phyloP scores from a whole-genome alignment of 495 filamentous ascomycete genomes.

The Cryomyces minteri region DNA sequence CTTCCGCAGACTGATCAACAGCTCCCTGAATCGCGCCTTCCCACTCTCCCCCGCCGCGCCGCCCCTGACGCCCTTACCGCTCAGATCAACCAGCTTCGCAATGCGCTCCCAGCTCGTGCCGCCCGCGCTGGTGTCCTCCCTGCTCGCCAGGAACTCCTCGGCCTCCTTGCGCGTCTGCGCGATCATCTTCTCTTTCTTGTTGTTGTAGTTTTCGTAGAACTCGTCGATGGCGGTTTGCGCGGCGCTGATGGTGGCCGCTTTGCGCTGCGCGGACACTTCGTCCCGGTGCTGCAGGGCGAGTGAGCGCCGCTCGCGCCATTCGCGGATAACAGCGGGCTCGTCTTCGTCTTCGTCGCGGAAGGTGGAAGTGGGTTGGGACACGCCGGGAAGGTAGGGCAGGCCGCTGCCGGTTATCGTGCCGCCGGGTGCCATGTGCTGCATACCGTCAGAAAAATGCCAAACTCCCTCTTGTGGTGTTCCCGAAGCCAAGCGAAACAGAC shows the following conservation, averaged over 20 bases:
- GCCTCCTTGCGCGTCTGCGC: constrained; percentile 74
- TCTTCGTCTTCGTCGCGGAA: constrained; percentile 42
- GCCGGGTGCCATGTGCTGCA: constrained; percentile 65
- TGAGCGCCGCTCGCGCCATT: constrained; percentile 85
- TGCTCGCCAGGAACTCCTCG: constrained; percentile 75
- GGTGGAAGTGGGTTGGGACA: constrained; percentile 22
- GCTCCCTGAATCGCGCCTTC: constrained; percentile 87
- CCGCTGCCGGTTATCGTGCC: constrained; percentile 71
- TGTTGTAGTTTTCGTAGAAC: constrained; percentile 99
- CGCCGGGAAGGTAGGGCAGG: constrained; percentile 53
- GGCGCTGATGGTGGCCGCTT: constrained; percentile 62
- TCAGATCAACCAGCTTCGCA: constrained; percentile 87
- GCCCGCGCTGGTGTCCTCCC: constrained; percentile 81
- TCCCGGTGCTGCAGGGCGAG: constrained; percentile 56
- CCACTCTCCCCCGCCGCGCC: constrained; percentile 72
- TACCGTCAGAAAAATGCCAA: constrained; percentile 5
- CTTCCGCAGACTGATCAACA: constrained; percentile 75
- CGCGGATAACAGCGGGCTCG: constrained; percentile 71
- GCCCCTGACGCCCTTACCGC: constrained; percentile 74
- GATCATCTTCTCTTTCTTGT: constrained; percentile 82
- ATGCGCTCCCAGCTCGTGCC: constrained; percentile 98
- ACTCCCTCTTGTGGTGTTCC: no score
- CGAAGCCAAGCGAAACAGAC: constrained; percentile 24
- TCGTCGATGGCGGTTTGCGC: constrained; percentile 87
- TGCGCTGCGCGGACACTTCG: constrained; percentile 56